Base-by-base conservation (phyloP, 352 stramenopile species). In the Aphanomyces invadans region DNA sequence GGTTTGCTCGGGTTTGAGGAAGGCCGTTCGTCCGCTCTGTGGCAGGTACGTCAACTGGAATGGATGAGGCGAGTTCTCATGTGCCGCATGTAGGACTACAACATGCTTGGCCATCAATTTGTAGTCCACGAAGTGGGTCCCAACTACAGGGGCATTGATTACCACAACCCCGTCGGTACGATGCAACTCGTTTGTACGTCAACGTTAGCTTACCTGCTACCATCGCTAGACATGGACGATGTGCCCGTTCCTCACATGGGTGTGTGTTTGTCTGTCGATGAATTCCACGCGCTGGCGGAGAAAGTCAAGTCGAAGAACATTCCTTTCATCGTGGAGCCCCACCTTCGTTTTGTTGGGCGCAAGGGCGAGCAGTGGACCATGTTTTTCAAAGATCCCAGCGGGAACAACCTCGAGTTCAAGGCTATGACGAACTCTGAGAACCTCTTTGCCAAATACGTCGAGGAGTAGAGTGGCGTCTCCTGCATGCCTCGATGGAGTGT, bases 401-500 rank as follows among this genome's bases (percentile, higher is more conserved):
- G 91, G 62, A 99, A 99, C 76, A 98, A 97, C 76, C 83, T 99
- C 9, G 96, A 99, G 79, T 99, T 99, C 78, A 99, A 99, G 74
- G 92, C 94, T 54, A 99, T 99, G 96, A 98, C 92, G 7, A 97
- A 90, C 38, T 83, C 89, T 21, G 87, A 96, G 52, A 98, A 99
- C 74, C 75, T 99, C 17, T 99, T 99, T 77, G 92, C 92, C n/a
- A 99, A 98, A 75, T 99, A 99, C 69, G 80, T 89, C 25, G 84
- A 93, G 71, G 73, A 88, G 36, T 89, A 78, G 75, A 23, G 17
- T 19, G 11, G n/a, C n/a, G n/a, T n/a, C n/a, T n/a, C n/a, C n/a
- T n/a, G n/a, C n/a, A n/a, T n/a, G n/a, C n/a, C n/a, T n/a, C n/a
- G n/a, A n/a, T n/a, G n/a, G n/a, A n/a, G n/a, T n/a, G n/a, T n/a